Evolutionary conservation across 2,329 filamentous ascomycete genomes (phyloP).

Genomic region (Pyrenophora teres): DNA sequence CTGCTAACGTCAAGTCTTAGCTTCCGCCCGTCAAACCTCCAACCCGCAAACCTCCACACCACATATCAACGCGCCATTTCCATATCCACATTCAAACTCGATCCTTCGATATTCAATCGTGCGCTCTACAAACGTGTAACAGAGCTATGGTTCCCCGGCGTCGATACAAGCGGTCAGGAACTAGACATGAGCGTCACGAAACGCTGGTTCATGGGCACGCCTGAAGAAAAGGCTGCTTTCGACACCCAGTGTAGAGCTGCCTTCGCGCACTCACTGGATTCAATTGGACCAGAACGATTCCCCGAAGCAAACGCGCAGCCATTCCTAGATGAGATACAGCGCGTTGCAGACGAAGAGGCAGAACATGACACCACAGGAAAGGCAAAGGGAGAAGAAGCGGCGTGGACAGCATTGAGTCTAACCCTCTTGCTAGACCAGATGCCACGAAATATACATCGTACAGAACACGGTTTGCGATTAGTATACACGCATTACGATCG

Average conservation of each 20-base stretch:
- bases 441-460: conserved; percentile 65
- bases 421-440: conserved; percentile 67
- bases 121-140: conserved; percentile 45
- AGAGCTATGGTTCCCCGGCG: conserved; percentile 48
- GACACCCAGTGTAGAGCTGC: conserved; percentile 44
- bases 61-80: conserved; percentile 32
- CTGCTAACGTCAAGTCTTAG: conserved; percentile 6
- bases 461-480: conserved; percentile 47
- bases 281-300: conserved; percentile 44
- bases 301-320: conserved; percentile 43
- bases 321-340: conserved; percentile 43
- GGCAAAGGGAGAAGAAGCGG: conserved; percentile 24
- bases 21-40: neutral
- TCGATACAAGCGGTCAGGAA: conserved; percentile 32
- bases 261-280: conserved; percentile 45
- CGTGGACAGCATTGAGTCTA: conserved; percentile 54
- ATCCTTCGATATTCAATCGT: conserved; percentile 48
- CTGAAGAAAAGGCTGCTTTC: conserved; percentile 43
- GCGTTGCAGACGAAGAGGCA: conserved; percentile 12
- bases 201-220: conserved; percentile 47
- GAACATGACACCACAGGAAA: conserved; percentile 19
- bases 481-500: conserved; percentile 63
- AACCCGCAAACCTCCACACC: neutral
- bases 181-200: conserved; percentile 31
- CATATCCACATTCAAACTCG: conserved; percentile 38